Conservation (phyloP, 352 stramenopile species). For the Pythium periplocum region DNA sequence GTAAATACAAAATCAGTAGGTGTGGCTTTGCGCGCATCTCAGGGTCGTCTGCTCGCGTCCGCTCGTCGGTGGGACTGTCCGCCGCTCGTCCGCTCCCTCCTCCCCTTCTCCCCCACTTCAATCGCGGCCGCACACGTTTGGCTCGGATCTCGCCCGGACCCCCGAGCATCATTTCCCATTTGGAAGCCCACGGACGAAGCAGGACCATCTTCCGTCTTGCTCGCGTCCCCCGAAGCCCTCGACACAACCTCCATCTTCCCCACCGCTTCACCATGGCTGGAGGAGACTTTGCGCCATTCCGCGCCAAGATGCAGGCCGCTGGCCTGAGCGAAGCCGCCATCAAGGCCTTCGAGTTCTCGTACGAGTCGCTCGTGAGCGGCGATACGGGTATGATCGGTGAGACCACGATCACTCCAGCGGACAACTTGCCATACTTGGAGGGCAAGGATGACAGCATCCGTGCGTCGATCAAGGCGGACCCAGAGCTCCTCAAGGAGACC, state of each 20-base stretch:
- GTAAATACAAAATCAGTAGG: too few relatives aligned
- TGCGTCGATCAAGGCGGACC: slow-evolving; percentile 64
- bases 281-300: slow-evolving; percentile 64
- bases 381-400: slow-evolving; percentile 97
- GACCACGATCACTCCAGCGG: slow-evolving; percentile 86
- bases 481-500: slow-evolving; percentile 73
- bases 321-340: slow-evolving; percentile 94
- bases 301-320: slow-evolving; percentile 96
- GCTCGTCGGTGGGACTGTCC: background rate
- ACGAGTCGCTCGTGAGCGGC: slow-evolving; percentile 91
- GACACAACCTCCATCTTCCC: slow-evolving; percentile 4
- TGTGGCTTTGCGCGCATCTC: too few relatives aligned
- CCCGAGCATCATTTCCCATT: slow-evolving; percentile 12
- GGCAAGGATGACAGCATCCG: slow-evolving; percentile 72
- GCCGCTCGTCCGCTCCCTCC: slow-evolving; percentile 5
- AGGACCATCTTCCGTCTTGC: slow-evolving; percentile 12
- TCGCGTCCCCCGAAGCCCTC: slow-evolving; percentile 8
- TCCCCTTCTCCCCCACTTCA: slow-evolving; percentile 1
- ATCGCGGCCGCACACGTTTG: background rate
- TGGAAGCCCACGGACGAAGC: slow-evolving; percentile 11
- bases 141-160: background rate
- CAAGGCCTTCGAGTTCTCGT: slow-evolving; percentile 97
- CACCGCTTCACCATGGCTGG: slow-evolving; percentile 30
- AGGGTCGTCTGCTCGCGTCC: background rate
- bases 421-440: slow-evolving; percentile 77